phyloP scores from a whole-genome alignment of 2,329 filamentous ascomycete genomes.

The Clarireedia paspali region DNA sequence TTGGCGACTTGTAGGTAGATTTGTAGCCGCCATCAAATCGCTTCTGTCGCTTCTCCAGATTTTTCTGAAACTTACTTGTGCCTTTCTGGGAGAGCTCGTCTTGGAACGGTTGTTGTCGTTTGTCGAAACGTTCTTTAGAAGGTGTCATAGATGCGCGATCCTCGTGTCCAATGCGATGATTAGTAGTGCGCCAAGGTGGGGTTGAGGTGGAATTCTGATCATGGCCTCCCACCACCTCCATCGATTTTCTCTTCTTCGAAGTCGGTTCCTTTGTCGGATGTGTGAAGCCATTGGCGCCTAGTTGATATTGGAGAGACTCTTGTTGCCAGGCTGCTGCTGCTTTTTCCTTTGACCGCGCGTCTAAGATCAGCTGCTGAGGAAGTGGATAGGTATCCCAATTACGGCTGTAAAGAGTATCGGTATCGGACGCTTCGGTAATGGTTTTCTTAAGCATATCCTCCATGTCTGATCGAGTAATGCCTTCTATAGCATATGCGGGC shows the following conservation, averaged over 20 bases:
- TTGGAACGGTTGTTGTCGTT: constrained; percentile 39
- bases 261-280: constrained; percentile 12
- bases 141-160: constrained; percentile 56
- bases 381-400: constrained; percentile 81
- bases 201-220: constrained; percentile 41
- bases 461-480: constrained; percentile 62
- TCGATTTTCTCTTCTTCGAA: constrained; percentile 77
- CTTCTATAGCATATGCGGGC: constrained; percentile 57
- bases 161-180: constrained; percentile 50
- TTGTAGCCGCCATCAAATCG: constrained; percentile 70
- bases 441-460: constrained; percentile 77
- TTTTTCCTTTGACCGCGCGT: constrained; percentile 52
- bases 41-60: constrained; percentile 80
- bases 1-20: constrained; percentile 46
- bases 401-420: constrained; percentile 59
- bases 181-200: constrained; percentile 71
- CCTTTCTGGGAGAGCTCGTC: constrained; percentile 40
- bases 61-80: constrained; percentile 83
- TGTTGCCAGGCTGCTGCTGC: constrained; percentile 22
- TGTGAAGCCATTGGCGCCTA: constrained; percentile 17
- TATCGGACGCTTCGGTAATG: constrained; percentile 75
- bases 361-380: constrained; percentile 69
- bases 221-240: constrained; percentile 48
- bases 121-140: constrained; percentile 31
- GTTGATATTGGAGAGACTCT: constrained; percentile 21